These are phyloP conservation scores for Melocanna baccifera DNA, from an alignment of 176 grass and related monocot species.

Conservation along the genomic window DNA sequence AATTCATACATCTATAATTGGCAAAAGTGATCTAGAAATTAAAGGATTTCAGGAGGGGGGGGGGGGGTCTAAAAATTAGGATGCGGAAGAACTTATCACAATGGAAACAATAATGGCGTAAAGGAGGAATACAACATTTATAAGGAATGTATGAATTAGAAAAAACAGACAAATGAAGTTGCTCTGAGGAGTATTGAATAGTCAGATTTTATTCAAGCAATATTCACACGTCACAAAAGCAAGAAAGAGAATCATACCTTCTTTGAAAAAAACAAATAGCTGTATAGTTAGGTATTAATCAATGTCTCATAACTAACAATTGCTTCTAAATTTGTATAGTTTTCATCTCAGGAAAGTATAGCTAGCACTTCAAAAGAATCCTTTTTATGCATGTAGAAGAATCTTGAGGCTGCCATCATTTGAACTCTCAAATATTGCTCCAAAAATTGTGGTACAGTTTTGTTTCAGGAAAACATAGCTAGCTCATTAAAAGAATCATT, in stretches of 20 bases:
- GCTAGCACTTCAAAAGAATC: not conserved
- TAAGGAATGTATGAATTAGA: not conserved
- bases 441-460: too few species aligned
- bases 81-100: not conserved
- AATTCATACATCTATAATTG: not conserved
- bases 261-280: not conserved
- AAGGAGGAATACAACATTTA: not conserved
- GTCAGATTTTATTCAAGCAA: not conserved
- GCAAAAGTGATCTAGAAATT: not conserved
- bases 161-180: not conserved
- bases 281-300: not conserved
- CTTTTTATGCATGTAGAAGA: not conserved
- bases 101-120: not conserved
- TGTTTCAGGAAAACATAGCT: too few species aligned
- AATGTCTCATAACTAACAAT: not conserved
- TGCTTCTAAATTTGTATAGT: not conserved
- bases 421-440: too few species aligned
- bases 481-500: not conserved
- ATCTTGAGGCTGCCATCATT: too few species aligned
- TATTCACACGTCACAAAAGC: not conserved
- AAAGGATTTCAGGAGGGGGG: not conserved
- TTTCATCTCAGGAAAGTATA: not conserved
- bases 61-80: not conserved
- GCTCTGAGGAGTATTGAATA: too few species aligned
- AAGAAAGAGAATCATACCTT: not conserved